phyloP scores from a whole-genome alignment of 164 flowering plant genomes.

The Tinospora cordifolia region DNA sequence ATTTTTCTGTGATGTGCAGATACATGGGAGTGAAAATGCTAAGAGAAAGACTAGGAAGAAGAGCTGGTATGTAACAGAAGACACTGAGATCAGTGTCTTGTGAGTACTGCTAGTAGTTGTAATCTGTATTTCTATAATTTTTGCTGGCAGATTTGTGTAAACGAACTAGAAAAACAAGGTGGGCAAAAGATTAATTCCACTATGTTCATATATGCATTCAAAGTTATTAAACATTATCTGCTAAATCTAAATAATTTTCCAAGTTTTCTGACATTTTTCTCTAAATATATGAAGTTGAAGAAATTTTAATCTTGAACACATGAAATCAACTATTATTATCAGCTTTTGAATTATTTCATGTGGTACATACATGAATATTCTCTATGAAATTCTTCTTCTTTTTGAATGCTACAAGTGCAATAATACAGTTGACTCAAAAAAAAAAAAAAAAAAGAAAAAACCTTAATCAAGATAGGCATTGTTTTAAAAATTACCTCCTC shows the following conservation, averaged over 20 bases:
- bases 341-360: neutral
- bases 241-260: neutral
- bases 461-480: neutral
- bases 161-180: neutral
- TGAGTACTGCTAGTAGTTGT: neutral
- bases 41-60: conserved; percentile 58
- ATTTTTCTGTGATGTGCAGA: conserved; percentile 38
- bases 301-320: neutral
- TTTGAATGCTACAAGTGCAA: too few relatives aligned
- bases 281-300: neutral
- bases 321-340: neutral
- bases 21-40: conserved; percentile 86
- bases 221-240: neutral
- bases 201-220: neutral
- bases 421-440: too few relatives aligned
- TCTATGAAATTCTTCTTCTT: neutral
- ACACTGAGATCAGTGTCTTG: neutral
- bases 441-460: neutral
- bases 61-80: conserved; percentile 45
- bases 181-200: neutral
- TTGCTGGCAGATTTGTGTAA: neutral
- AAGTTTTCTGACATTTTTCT: neutral
- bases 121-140: neutral
- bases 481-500: neutral
- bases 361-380: neutral